Evolutionary conservation across 495 filamentous ascomycete genomes (phyloP).

Genomic region (Choiromyces venosus): DNA sequence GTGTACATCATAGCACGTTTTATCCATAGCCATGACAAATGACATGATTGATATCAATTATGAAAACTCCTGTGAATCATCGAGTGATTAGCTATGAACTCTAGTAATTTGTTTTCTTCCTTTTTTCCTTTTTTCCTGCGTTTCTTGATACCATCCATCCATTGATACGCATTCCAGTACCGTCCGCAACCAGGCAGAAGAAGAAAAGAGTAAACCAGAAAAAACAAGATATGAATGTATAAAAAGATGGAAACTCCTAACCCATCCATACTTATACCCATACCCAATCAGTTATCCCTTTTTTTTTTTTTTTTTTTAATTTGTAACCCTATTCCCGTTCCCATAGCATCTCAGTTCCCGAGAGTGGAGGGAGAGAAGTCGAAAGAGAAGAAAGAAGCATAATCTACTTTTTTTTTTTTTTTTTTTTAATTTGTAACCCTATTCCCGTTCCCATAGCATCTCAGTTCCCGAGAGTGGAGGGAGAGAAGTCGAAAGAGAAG

Average conservation of each 20-base stretch:
- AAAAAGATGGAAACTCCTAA: neutral
- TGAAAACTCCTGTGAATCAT: neutral
- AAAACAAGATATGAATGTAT: neutral
- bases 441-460: neutral
- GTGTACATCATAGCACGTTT: neutral
- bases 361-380: neutral
- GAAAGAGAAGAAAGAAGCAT: neutral
- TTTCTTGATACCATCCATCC: neutral
- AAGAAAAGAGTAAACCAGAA: neutral
- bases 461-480: too few species aligned
- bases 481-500: neutral
- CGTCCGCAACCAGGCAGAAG: neutral
- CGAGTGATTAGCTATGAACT: neutral
- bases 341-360: too few species aligned
- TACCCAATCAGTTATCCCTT: neutral
- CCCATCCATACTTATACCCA: neutral
- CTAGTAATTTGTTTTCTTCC: neutral
- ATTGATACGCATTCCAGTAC: neutral
- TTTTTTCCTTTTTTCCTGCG: neutral
- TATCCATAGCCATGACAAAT: neutral
- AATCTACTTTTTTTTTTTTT: neutral
- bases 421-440: too few species aligned
- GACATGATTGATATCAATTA: neutral
- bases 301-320: too few species aligned
- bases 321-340: neutral